Conservation (phyloP, 1,284 basidiomycete genomes). For the Anthracocystis walkeri region DNA sequence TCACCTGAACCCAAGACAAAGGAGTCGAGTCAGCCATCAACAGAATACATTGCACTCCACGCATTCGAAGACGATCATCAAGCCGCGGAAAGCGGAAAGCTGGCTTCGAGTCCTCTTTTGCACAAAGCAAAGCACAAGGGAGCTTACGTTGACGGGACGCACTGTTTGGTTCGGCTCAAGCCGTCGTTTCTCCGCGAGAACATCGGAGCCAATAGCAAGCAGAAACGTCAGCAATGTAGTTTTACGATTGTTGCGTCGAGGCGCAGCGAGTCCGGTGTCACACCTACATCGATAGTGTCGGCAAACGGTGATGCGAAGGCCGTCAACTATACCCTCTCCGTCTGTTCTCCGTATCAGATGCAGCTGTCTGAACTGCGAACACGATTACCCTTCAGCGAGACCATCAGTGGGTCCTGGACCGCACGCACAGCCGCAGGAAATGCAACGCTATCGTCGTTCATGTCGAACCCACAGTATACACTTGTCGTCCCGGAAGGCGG, state of each 20-base stretch:
- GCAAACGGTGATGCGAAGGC: slow-evolving; percentile 10
- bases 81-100: neutral
- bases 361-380: slow-evolving; percentile 40
- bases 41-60: slow-evolving; percentile 80
- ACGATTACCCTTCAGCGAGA: slow-evolving; percentile 33
- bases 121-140: slow-evolving; percentile 68
- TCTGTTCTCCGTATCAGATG: slow-evolving; percentile 71
- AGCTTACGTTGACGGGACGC: slow-evolving; percentile 82
- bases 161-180: slow-evolving; percentile 75
- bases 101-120: slow-evolving; percentile 6
- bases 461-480: slow-evolving; percentile 89
- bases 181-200: slow-evolving; percentile 7
- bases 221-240: slow-evolving; percentile 8
- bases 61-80: slow-evolving; percentile 69
- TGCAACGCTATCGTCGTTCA: slow-evolving; percentile 80
- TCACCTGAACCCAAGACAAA: neutral
- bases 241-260: slow-evolving; percentile 60
- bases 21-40: slow-evolving; percentile 55
- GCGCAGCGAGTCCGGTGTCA: slow-evolving; percentile 48
- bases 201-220: neutral
- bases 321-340: slow-evolving; percentile 73
- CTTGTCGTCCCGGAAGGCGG: slow-evolving; percentile 70
- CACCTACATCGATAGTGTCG: slow-evolving; percentile 3
- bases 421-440: slow-evolving; percentile 85
- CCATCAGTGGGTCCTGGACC: slow-evolving; percentile 72